Evolutionary conservation across 1,139 yeast species (phyloP).

Genomic region (Taphrina flavorubra): DNA sequence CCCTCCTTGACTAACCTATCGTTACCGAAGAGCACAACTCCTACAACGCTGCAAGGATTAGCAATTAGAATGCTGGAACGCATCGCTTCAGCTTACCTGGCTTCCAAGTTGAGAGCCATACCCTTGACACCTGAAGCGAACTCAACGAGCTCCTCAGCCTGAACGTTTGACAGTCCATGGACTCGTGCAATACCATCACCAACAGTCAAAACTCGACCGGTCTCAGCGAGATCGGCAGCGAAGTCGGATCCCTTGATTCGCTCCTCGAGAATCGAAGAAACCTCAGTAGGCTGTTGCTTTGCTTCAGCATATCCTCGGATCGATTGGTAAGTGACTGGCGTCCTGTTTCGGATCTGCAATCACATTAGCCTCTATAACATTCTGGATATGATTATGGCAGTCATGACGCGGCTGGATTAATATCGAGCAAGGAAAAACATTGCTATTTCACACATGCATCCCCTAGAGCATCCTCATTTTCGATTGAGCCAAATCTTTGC

Average conservation of each 20-base stretch:
- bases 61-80: background rate
- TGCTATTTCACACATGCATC: background rate
- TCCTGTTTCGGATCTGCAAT: constrained; percentile 37
- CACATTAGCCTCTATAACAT: too few species aligned
- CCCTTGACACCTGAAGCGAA: constrained; percentile 99
- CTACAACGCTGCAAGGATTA: constrained; percentile 67
- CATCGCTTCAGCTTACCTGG: constrained; percentile 60
- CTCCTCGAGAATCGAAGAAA: constrained; percentile 97
- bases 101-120: constrained; percentile 99
- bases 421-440: background rate
- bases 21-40: constrained; percentile 99
- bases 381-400: background rate
- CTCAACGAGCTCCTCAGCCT: constrained; percentile 99
- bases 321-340: constrained; percentile 34
- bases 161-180: constrained; percentile 98
- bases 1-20: constrained; percentile 99
- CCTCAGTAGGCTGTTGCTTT: constrained; percentile 99
- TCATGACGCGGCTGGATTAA: constrained; percentile 10
- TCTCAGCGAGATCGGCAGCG: constrained; percentile 97
- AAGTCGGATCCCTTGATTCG: constrained; percentile 99
- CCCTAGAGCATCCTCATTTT: background rate
- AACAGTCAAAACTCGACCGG: constrained; percentile 98
- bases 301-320: constrained; percentile 63
- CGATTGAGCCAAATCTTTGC: background rate
- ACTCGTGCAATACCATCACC: constrained; percentile 99